Evolutionary conservation across 164 flowering plant genomes (phyloP).

Genomic region (Aristolochia fimbriata): DNA sequence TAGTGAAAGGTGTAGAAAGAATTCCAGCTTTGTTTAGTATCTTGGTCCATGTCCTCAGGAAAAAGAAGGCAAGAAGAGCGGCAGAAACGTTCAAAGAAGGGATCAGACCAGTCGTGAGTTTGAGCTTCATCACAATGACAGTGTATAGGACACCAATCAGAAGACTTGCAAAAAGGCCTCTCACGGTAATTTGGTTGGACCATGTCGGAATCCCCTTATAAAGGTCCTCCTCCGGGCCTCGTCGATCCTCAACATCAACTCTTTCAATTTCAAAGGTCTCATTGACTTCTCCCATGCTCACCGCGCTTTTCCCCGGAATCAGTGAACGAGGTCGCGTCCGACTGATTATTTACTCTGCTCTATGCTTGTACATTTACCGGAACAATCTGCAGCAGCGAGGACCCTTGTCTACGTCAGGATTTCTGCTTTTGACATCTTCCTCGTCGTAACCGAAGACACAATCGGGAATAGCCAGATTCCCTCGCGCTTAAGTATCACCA

Average conservation of each 20-base stretch:
- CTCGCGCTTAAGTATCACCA: too few relatives aligned
- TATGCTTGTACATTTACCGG: too few relatives aligned
- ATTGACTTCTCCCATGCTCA: conserved; percentile 15
- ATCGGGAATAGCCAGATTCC: too few relatives aligned
- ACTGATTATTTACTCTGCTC: too few relatives aligned
- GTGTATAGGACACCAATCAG: conserved; percentile 60
- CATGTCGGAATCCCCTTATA: conserved; percentile 42
- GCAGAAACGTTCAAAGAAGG: conserved; percentile 89
- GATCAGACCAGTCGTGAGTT: conserved; percentile 71
- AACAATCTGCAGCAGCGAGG: too few relatives aligned
- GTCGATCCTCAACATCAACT: conserved; percentile 15
- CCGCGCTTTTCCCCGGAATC: conserved; percentile 1
- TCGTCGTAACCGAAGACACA: too few relatives aligned
- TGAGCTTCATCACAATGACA: conserved; percentile 73
- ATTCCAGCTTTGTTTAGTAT: conserved; percentile 46
- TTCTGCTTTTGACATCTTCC: too few relatives aligned
- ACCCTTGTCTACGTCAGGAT: too few relatives aligned
- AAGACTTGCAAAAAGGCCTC: conserved; percentile 64
- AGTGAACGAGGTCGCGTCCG: too few relatives aligned
- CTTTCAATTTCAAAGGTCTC: conserved; percentile 21
- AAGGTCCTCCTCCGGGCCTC: conserved; percentile 6
- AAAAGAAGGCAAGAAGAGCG: conserved; percentile 76
- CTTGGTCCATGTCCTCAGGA: conserved; percentile 61
- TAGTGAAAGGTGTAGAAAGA: conserved; percentile 53
- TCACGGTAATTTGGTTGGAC: conserved; percentile 60